Base-by-base conservation (phyloP, 2,329 filamentous ascomycete genomes). In the Thermochaetoides dissita region DNA sequence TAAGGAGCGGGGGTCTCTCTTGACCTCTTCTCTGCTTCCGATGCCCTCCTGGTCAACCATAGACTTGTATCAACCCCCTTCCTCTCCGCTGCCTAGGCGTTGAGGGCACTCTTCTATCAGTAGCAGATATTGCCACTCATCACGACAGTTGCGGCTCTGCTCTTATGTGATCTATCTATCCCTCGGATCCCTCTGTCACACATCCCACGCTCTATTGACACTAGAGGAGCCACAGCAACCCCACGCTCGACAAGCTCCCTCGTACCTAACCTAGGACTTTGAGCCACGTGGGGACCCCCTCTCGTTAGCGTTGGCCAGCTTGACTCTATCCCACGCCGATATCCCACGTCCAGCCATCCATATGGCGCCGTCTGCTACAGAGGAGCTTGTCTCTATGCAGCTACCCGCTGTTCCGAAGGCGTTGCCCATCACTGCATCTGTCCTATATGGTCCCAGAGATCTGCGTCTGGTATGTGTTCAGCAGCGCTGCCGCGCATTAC, bases 371-470 rank as follows among this genome's bases (percentile, higher is more conserved):
- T 66, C 65, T 51, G 68, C 69, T 51, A 65, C 62, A 49, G 56
- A 57, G 53, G 64, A 68, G 52, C 57, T 56, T 46, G 55, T 59
- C 49, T 59, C 64, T 57, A 62, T 63, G 62, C 65, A 66, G 51
- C 55, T 65, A 57, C 61, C 64, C 57, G 56, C 59, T 46, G 56
- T 59, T 50, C 59, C 60, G 17, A 69, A 69, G 55, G 49, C 57
- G 44, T 63, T 62, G 43, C 61, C 61, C 38, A 64, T 74, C 56
- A 66, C 58, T 55, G 71, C 71, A 38, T 74, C 70, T 42, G 71
- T 76, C 45, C 60, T 76, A 55, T 68, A 76, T 65, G 72, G 72
- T 6, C 68, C 71, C 41, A 62, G 64, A 42, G 72, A 76, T 58
- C 57, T 76, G 45, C 67, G 71, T 63, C 62, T 76, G 64, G 72